Conservation (phyloP, 176 grass and related monocot genomes). For the Carex kokanica region DNA sequence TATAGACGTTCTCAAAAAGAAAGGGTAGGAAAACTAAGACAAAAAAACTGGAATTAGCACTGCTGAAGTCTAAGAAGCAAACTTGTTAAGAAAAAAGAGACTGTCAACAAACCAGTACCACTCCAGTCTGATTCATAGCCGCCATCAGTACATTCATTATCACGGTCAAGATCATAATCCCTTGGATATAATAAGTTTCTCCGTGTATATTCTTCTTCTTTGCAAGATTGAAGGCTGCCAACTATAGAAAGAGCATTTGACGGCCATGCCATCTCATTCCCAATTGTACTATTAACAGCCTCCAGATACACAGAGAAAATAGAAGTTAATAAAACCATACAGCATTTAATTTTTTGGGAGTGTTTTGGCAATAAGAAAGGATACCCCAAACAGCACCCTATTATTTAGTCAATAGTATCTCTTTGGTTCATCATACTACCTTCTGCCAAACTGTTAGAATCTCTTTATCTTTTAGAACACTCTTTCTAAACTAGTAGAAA, state of each 20-base stretch:
- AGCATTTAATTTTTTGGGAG: neutral
- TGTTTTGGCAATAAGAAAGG: neutral
- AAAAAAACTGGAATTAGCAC: neutral
- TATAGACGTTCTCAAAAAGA: neutral
- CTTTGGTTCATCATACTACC: neutral
- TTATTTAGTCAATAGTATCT: neutral
- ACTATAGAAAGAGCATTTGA: constrained; percentile 86
- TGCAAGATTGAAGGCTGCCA: constrained; percentile 78
- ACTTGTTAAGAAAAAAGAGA: neutral
- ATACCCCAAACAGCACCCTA: neutral
- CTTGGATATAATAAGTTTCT: constrained; percentile 57
- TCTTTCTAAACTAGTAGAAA: neutral
- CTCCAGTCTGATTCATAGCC: constrained; percentile 56
- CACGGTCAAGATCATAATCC: constrained; percentile 36
- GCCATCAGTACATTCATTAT: constrained; percentile 29
- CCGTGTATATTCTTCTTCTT: constrained; percentile 85
- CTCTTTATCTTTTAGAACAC: neutral
- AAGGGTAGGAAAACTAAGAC: constrained; percentile 8
- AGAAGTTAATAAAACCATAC: constrained; percentile 3
- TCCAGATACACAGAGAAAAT: constrained; percentile 33
- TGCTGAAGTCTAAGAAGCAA: neutral
- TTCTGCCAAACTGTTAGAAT: neutral
- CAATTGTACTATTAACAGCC: constrained; percentile 49
- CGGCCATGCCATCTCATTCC: constrained; percentile 54
- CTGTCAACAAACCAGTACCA: constrained; percentile 32